These are phyloP conservation scores for Colletotrichum filicis DNA, from an alignment of 2,329 filamentous ascomycete genomes.

Conservation along the genomic window DNA sequence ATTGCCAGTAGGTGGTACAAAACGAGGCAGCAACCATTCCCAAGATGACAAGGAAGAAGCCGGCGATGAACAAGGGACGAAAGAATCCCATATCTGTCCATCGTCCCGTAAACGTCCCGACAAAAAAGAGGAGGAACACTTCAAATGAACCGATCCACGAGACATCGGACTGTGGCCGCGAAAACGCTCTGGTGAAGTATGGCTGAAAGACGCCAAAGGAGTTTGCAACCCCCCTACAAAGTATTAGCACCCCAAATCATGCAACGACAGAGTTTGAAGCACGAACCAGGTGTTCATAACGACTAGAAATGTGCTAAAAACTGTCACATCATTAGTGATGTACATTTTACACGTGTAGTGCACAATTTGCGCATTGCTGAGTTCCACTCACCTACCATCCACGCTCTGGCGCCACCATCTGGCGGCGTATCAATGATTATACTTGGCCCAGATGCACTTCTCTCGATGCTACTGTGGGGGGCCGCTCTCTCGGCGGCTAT, in stretches of 20 bases:
- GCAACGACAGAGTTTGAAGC: not conserved
- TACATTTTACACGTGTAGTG: too few relatives aligned
- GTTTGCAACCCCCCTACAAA: conserved; percentile 61
- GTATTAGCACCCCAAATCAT: not conserved
- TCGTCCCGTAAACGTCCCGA: conserved; percentile 64
- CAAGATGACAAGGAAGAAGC: conserved; percentile 53
- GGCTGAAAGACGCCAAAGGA: conserved; percentile 66
- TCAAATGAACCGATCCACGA: conserved; percentile 67
- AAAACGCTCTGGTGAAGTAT: conserved; percentile 57
- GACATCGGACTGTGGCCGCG: conserved; percentile 55
- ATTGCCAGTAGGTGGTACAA: conserved; percentile 62
- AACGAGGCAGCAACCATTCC: conserved; percentile 60
- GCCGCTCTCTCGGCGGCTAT: not conserved
- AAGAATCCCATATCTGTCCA: conserved; percentile 65
- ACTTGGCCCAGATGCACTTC: conserved; percentile 52
- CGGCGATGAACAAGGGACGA: conserved; percentile 52
- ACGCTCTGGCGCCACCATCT: conserved; percentile 60
- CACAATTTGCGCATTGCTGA: not conserved
- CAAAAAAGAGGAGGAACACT: conserved; percentile 65
- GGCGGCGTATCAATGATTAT: conserved; percentile 59
- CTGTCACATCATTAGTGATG: conserved; percentile 37
- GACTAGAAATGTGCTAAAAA: conserved; percentile 54
- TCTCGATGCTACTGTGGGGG: conserved; percentile 45
- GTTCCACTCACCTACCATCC: conserved; percentile 53
- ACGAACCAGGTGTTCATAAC: conserved; percentile 61